Base-by-base conservation (phyloP, 2,329 filamentous ascomycete genomes). In the Lasiodiplodia hormozganensis region DNA sequence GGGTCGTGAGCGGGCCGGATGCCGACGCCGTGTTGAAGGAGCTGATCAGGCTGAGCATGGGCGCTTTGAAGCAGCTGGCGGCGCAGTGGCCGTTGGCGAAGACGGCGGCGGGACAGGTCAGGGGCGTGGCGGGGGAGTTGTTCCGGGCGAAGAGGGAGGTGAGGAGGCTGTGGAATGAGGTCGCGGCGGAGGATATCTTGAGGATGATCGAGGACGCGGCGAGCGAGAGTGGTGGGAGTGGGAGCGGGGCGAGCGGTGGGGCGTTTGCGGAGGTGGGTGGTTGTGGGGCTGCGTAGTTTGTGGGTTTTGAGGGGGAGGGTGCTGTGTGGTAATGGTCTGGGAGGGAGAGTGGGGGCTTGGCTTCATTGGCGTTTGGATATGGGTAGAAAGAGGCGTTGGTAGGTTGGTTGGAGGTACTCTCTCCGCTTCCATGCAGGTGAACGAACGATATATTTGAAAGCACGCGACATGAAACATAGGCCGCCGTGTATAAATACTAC, bases 41-140 rank as follows among this genome's bases (percentile, higher is more conserved):
- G 79, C 89, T 88, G 73, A 91, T 97, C 65, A 88, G 90, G 0
- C 86, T 97, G 16, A 94, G 93, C 70, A 93, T 92, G 68, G 92
- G 91, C 18, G 90, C 91, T 0, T 85, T 96, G 51, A 90, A 90
- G 73, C 75, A 88, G 49, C 83, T 95, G 8, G 88, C 88, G 51
- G 82, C 83, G 18, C 89, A 92, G 3, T 96, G 92, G 92, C 86
- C 87, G 43, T 89, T 93, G 40, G 92, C 92, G 1, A 85, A 84
- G 54, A 86, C 86, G 14, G 92, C 92, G 2, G 86, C 91, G 70
- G 86, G 85, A 4, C 92, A 96, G 78, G 90, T 97, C 18, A 89
- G 89, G 72, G 88, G 88, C 10, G 92, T 96, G 21, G 92, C 93
- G n/a, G 88, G 92, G 74, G 91, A 94, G 73, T 90, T 95, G 47